Base-by-base conservation (phyloP, 305 asterid species). In the Fraxinus greggii region DNA sequence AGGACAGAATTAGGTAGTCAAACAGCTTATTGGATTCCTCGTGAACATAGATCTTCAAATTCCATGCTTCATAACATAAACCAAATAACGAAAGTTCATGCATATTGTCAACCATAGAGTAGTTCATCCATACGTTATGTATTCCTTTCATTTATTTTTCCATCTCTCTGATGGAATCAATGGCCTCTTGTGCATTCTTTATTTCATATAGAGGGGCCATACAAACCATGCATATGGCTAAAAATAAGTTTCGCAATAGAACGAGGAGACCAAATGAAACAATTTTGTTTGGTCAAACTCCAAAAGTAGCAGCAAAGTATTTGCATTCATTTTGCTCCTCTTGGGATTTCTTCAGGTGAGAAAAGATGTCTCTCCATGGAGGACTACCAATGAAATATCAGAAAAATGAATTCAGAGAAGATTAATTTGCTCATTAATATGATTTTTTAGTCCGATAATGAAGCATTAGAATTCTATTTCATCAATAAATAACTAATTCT, bases 331-430 rank as follows among this genome's bases (percentile, higher is more conserved):
- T n/a, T 33, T 35, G 29, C 76, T 72, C 51, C 77, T 19, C 48
- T 35, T 33, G 29, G 28, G 51, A 72, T n/a, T 72, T 35, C 29
- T 19, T 33, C 31, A 7, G 17, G 48, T 33, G 35, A 38, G 3
- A 72, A 29, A 72, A 72, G 48, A 65, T 65, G 72, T 65, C 72
- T 10, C 33, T 65, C n/a, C 8, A 65, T 65, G 72, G 72, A 61
- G 72, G 72, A 61, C 72, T 24, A 61, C 76, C 76, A 72, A 72
- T 19, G 42, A 29, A 70, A 70, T 15, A 15, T 35, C 42, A 29
- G 33, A 65, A 65, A 26, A 65, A 19, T n/a, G 77, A 72, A 7
- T 33, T 72, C 26, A 26, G 48, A 72, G 28, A 72, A n/a, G 31
- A 72, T n/a, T 72, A 32, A 9, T 32, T 72, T 72, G n/a, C 28